These are phyloP conservation scores for Typha latifolia DNA, from an alignment of 176 grass and related monocot genomes.

Conservation along the genomic window DNA sequence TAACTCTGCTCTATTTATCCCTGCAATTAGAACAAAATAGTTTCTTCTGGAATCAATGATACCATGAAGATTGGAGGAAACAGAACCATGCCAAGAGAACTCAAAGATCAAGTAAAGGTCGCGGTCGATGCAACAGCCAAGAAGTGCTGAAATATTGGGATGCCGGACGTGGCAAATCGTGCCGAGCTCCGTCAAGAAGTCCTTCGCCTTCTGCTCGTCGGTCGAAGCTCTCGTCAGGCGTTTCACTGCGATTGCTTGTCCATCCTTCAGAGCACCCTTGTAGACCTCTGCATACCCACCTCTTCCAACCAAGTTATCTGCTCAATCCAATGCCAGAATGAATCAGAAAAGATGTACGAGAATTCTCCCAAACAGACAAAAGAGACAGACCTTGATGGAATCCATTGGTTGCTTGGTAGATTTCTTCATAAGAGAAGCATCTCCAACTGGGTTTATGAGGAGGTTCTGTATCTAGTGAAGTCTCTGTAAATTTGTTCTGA, in stretches of 20 bases:
- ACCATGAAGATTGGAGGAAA: constrained; percentile 91
- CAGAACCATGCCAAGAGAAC: constrained; percentile 61
- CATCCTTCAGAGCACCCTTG: constrained; percentile 50
- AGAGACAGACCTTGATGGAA: constrained; percentile 28
- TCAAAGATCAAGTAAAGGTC: constrained; percentile 80
- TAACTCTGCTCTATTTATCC: no score
- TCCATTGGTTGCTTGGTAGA: constrained; percentile 36
- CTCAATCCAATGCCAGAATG: background rate
- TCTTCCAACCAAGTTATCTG: constrained; percentile 71
- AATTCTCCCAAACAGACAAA: no score
- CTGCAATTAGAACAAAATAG: no score
- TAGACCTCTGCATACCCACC: constrained; percentile 90
- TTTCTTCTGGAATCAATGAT: background rate
- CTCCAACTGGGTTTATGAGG: constrained; percentile 40
- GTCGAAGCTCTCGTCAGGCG: constrained; percentile 39
- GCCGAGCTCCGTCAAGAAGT: constrained; percentile 88
- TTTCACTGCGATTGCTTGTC: constrained; percentile 62
- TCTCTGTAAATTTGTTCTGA: background rate
- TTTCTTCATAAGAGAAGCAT: constrained; percentile 74
- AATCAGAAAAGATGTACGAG: no score
- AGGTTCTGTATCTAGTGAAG: constrained; percentile 10
- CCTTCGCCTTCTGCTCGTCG: constrained; percentile 82
- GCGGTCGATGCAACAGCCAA: constrained; percentile 82
- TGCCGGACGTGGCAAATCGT: constrained; percentile 77
- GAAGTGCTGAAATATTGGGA: constrained; percentile 61